phyloP scores from a whole-genome alignment of 2,329 filamentous ascomycete species.

The Botrytis byssoidea region DNA sequence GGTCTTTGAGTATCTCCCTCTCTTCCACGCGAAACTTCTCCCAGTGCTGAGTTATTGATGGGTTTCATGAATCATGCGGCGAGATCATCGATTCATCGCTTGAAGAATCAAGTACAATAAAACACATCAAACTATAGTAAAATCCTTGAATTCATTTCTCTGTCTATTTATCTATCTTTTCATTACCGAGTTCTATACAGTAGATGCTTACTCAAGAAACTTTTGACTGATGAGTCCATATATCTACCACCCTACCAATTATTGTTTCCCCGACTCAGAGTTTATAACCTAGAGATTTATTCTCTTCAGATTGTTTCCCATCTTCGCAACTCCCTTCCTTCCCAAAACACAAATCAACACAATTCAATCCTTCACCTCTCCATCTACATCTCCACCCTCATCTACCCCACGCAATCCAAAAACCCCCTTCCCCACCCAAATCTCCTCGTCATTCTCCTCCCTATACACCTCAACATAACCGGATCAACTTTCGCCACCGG shows the following conservation, averaged over 20 bases:
- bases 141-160: too few species aligned
- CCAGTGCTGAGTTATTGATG: too few species aligned
- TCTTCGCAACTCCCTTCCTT: not conserved
- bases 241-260: not conserved
- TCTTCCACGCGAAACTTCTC: too few species aligned
- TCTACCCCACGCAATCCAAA: not conserved
- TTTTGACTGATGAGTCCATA: not conserved
- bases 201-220: not conserved
- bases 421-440: slow-evolving; percentile 21
- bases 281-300: not conserved
- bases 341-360: not conserved
- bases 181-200: not conserved
- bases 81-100: too few species aligned
- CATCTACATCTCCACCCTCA: not conserved
- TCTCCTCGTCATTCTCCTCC: slow-evolving; percentile 25
- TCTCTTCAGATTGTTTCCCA: not conserved
- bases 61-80: too few species aligned
- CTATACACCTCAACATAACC: slow-evolving; percentile 11
- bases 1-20: too few species aligned
- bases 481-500: slow-evolving; percentile 22
- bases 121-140: fast-evolving
- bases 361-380: not conserved
- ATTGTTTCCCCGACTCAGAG: not conserved
- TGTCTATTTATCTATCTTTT: too few species aligned
- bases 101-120: too few species aligned